A percentile compares a stretch with the other conserved stretches of the same genome.
These are phyloP conservation scores for Aphanomyces invadans DNA, from an alignment of 352 stramenopile genomes.

Conservation along the genomic window DNA sequence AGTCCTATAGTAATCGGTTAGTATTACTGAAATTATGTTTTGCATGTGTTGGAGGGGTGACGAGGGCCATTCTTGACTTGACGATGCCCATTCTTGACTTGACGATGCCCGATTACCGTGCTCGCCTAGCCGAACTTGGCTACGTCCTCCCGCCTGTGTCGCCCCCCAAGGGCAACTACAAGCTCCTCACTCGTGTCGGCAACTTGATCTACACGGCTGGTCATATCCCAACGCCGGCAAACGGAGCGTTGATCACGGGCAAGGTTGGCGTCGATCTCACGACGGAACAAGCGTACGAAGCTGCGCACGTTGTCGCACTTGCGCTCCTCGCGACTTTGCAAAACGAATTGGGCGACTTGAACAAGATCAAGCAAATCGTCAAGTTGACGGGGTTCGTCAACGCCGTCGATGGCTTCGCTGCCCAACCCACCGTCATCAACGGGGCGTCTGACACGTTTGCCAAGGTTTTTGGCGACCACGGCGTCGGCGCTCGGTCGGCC, in stretches of 20 bases:
- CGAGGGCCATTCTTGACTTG: no score
- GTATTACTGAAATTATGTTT: no score
- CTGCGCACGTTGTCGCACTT: slow-evolving; percentile 42
- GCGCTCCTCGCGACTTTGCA: slow-evolving; percentile 58
- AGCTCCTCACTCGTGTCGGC: slow-evolving; percentile 27
- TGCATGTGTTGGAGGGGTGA: no score
- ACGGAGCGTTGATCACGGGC: slow-evolving; percentile 35
- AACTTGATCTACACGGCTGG: slow-evolving; percentile 38
- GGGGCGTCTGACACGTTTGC: slow-evolving; percentile 64
- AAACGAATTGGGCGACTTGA: slow-evolving; percentile 41
- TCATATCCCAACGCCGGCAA: slow-evolving; percentile 29
- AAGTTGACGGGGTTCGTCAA: slow-evolving; percentile 85
- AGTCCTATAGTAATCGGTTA: no score
- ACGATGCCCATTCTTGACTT: slow-evolving; percentile 1
- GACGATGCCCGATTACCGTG: slow-evolving; percentile 3
- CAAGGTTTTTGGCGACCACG: slow-evolving; percentile 52
- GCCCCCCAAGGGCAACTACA: slow-evolving; percentile 43
- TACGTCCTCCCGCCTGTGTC: slow-evolving; percentile 34
- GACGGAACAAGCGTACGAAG: slow-evolving; percentile 52
- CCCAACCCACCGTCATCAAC: slow-evolving; percentile 77
- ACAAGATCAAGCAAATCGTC: slow-evolving; percentile 60
- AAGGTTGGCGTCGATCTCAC: slow-evolving; percentile 46
- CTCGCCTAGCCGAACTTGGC: slow-evolving; percentile 33
- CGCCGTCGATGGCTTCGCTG: slow-evolving; percentile 49
- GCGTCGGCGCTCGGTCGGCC: slow-evolving; percentile 55